Base-by-base conservation (phyloP, 2,329 filamentous ascomycete species). In the Colletotrichum gloeosporioides region DNA sequence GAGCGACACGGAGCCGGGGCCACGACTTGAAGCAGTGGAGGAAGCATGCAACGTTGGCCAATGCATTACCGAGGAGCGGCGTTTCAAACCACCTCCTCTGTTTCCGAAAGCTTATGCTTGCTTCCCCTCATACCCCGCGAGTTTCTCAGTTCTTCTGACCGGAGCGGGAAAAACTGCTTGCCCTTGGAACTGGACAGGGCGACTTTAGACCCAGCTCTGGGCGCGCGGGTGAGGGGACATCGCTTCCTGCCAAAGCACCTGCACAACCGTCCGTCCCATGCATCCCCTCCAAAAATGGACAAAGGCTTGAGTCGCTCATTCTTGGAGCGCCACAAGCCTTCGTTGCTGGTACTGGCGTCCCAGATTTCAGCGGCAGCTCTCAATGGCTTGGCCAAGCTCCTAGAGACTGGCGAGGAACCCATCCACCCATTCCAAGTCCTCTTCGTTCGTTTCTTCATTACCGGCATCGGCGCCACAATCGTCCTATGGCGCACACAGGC, bases 381-480 rank as follows among this genome's bases (percentile, higher is more conserved):
- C 16, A 64, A 75, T 34, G 73, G 73, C 25, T 29, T 73, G 39
- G 73, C 73, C 18, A 75, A 75, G 8, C 27, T 68, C 6, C 39
- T 75, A 8, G 73, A 75, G 61, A 75, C 73, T 8, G 55, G 55
- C 32, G 55, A 72, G 8, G 57, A 72, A n/a, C 73, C 73, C 13
- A 49, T 75, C 6, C 73, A 75, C 3, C 73, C 73, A 4, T 75
- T 75, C 16, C 69, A 75, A 10, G 63, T 75, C 8, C 63, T 75
- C n/a, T 75, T 75, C 55, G 69, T 75, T 12, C 73, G 73, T 5
- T 73, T 75, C n/a, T 57, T 75, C 18, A 73, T 75, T 29, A 75
- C 73, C 9, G 73, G 73, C 4, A 22, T 44, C 6, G 73, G 36
- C 8, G 55, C 62, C 18, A 34, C 63, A 2, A 8, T 72, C 8